Base-by-base conservation (phyloP, 441 rosid genomes). In the Croton setiger region DNA sequence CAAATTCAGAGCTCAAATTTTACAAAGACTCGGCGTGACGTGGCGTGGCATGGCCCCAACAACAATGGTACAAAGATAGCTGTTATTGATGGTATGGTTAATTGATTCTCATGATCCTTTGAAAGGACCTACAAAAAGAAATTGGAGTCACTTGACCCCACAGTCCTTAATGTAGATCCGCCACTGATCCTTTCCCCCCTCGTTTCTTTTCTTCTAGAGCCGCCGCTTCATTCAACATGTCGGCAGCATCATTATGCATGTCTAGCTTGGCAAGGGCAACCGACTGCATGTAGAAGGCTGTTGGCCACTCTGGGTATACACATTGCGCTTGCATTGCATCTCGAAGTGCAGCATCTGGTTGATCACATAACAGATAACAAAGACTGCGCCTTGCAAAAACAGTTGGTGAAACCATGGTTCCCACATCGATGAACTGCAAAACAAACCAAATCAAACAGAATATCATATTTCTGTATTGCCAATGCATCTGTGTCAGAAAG, bases 301-400 rank as follows among this genome's bases (percentile, higher is more conserved):
- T 94, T 39, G 99, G 89, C 99, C 99, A 94, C 9, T 90, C 98
- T 0, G 99, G 97, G 68, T 85, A 87, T 12, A 90, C 95, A 27
- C 91, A 92, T 62, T 94, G 98, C 1, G 99, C 94, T 86, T 94
- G 97, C 98, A 94, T 91, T 0, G 96, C 98, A 60, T 94, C 98
- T 63, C 97, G 85, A n/a, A 91, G 85, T 33, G 98, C 96, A 61
- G 92, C 98, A 65, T 94, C 98, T 12, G 96, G 86, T 68, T 92
- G 96, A 69, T 92, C 98, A 18, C 89, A 86, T 51, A 91, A 80
- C 31, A 94, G 92, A 80, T 85, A 76, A 74, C 98, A 94, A 63
- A 90, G 91, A 79, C 99, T 94, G 73, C 94, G 75, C 58, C 99
- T 80, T 8, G 90, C 96, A 76, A 81, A 90, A 21, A 94, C 98